These are phyloP conservation scores for Picea sitchensis DNA, from an alignment of 75 land plant species.

Conservation along the genomic window DNA sequence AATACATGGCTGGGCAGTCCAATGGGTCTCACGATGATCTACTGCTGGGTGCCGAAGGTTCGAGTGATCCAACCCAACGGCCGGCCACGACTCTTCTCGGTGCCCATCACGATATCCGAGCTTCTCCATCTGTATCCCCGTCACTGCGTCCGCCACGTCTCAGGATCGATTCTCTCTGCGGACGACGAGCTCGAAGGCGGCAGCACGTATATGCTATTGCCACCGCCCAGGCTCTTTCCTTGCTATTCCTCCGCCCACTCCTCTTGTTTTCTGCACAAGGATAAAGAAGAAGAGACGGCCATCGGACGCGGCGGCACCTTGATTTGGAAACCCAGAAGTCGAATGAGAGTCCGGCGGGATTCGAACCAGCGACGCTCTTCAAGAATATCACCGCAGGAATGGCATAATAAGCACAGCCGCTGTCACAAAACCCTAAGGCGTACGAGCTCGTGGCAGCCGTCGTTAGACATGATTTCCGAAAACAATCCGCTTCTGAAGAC, in stretches of 20 bases:
- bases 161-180: background rate
- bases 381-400: background rate
- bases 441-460: background rate
- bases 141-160: constrained; percentile 3
- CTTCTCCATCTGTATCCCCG: constrained; percentile 8
- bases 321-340: background rate
- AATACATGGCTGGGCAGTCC: too few species aligned
- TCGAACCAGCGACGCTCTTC: background rate
- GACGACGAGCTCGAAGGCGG: constrained; percentile 8
- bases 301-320: background rate
- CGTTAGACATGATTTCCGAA: constrained; percentile 6
- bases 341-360: background rate
- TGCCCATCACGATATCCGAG: constrained; percentile 1
- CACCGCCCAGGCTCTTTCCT: constrained; percentile 6
- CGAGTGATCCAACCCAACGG: constrained; percentile 9
- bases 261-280: background rate
- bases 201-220: background rate
- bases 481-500: constrained; percentile 2
- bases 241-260: background rate
- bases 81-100: background rate
- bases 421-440: background rate
- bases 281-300: background rate
- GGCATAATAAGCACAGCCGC: background rate
- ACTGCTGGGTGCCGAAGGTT: background rate
- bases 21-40: background rate